Percentiles rank a stretch among this genome's conserved stretches.
Evolutionary conservation across 331 rosid genomes (phyloP).

Genomic region (Stylosanthes scabra): DNA sequence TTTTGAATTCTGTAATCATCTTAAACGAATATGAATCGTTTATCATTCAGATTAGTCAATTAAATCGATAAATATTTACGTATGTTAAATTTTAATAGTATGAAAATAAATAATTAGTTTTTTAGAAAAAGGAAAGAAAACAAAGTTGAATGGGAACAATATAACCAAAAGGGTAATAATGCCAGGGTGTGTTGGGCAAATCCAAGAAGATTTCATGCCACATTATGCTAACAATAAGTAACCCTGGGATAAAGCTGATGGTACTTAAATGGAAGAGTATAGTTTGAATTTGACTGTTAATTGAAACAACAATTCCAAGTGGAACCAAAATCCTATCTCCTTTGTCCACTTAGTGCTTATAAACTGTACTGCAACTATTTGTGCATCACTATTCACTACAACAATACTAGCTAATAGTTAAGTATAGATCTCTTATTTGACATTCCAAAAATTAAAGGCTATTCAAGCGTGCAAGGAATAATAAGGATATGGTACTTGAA

Average conservation of each 20-base stretch:
- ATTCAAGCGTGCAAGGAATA: conserved; percentile 35
- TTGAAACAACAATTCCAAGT: conserved; percentile 24
- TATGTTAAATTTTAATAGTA: too few relatives aligned
- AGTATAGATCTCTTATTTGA: not conserved
- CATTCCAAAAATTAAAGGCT: conserved; percentile 34
- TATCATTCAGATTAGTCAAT: too few relatives aligned
- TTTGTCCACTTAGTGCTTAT: conserved; percentile 23
- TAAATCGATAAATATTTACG: too few relatives aligned
- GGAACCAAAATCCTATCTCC: conserved; percentile 33
- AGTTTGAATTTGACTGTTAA: conserved; percentile 20
- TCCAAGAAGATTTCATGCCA: not conserved
- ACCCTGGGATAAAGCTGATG: conserved; percentile 16
- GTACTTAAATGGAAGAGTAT: conserved; percentile 14
- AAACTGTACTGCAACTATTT: too few relatives aligned
- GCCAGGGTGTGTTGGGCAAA: not conserved
- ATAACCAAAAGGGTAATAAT: not conserved
- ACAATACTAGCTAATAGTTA: too few relatives aligned
- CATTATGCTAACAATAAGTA: too few relatives aligned
- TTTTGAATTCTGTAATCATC: too few relatives aligned
- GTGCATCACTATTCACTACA: too few relatives aligned
- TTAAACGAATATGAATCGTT: too few relatives aligned
- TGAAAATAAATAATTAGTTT: too few relatives aligned
- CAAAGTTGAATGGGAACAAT: too few relatives aligned
- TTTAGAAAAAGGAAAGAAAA: too few relatives aligned
- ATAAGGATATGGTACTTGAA: conserved; percentile 13